Base-by-base conservation (phyloP, 495 filamentous ascomycete species). In the Aspergillus funiculosus region DNA sequence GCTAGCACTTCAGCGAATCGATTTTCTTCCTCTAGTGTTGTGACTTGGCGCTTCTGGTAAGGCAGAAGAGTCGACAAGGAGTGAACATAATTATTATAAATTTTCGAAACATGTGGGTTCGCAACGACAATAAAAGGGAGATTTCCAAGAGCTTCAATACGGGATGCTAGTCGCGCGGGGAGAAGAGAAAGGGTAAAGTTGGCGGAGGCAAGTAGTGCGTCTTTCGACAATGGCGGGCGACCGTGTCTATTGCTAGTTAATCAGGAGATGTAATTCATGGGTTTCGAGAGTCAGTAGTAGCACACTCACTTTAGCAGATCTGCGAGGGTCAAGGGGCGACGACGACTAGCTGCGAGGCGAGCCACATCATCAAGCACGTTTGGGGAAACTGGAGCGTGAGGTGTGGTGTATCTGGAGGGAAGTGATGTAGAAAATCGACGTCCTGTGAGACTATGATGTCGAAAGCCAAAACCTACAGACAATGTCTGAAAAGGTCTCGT, bases 111-210 rank as follows among this genome's bases (percentile, higher is more conserved):
- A 57, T 95, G 85, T 1, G 89, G 86, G 61, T 97, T 97, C 0
- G 91, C 89, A 13, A 98, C 92, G 34, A 98, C 90, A 56, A 98
- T 98, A 65, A 86, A 98, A 1, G 92, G 94, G 3, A 98, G 79
- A 65, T 94, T 95, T 43, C 91, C 82, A 9, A 98, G 68, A 1
- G 86, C 85, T 63, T 95, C 84, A 35, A 97, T 92, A 27, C 92
- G 87, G 57, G 92, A 89, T 2, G 92, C 94, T 11, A 98, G 79
- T n/a, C 92, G 87, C 43, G 90, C 83, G 11, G 92, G 92, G 24
- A 96, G 82, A 27, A 95, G 81, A 31, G 85, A 87, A 38, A 95
- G 85, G 24, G 92, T 92, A 72, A 95, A 95, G 64, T 95, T 94
- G 38, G 92, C 92, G 3, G 88, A 94, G 29, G 80, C 77, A 49